Conservation (phyloP, 2,329 filamentous ascomycete species). For the Aspergillus sp. region DNA sequence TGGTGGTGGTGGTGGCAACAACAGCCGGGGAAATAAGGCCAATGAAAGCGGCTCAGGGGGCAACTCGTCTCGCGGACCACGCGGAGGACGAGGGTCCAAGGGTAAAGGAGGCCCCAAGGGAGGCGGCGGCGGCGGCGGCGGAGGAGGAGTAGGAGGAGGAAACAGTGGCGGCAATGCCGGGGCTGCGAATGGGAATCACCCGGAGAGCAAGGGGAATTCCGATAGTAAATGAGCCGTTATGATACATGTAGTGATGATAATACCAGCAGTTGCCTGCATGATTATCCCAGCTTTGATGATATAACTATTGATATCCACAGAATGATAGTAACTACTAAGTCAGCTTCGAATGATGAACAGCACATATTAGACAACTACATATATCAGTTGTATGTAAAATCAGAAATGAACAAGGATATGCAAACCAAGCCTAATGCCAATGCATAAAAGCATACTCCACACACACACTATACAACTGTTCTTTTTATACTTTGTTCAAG, state of each 20-base stretch:
- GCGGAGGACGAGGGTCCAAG: slow-evolving; percentile 22
- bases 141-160: no score
- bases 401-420: no score
- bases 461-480: no score
- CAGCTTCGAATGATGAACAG: no score
- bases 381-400: no score
- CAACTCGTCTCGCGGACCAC: slow-evolving; percentile 21
- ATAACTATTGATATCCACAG: not conserved
- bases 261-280: not conserved
- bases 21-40: slow-evolving; percentile 12
- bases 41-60: slow-evolving; percentile 20
- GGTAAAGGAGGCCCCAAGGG: slow-evolving; percentile 19
- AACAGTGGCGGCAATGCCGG: not conserved
- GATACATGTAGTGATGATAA: slow-evolving; percentile 14
- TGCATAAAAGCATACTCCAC: no score
- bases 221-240: slow-evolving; percentile 20
- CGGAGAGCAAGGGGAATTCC: slow-evolving; percentile 14
- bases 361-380: no score
- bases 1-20: slow-evolving; percentile 7
- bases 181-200: slow-evolving; percentile 10
- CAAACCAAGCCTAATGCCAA: no score
- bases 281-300: not conserved
- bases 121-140: not conserved
- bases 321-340: no score
- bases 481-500: no score